Base-by-base conservation (phyloP, 805 yeast genomes). In the Kluyveromyces starmeri region DNA sequence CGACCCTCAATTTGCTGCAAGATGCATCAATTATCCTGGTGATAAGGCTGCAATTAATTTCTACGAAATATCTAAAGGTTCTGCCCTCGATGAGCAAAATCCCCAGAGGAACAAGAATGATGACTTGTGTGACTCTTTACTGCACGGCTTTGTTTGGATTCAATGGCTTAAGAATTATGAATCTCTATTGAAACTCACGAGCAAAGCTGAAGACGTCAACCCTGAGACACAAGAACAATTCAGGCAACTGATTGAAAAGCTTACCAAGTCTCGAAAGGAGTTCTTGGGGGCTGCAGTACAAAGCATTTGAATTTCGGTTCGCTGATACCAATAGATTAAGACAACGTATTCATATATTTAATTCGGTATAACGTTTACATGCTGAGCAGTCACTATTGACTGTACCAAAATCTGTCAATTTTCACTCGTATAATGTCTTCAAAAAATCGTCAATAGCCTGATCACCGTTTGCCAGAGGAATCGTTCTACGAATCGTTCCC, bases 121-220 rank as follows among this genome's bases (percentile, higher is more conserved):
- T 49, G 88, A 79, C 50, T 56, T 78, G 36, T 70, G 76, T 7
- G 88, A 79, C 50, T 65, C 79, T 1, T 56, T 78, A n/a, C 55
- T 78, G 11, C 83, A 79, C 50, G 81, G 73, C 1, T 39, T 76
- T 2, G 64, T 71, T 1, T 70, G 72, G 64, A 34, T 61, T 10
- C 47, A 57, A 9, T 75, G 78, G 71, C 22, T 51, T 1, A 33
- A 27, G 13, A 36, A 41, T 14, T 53, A 45, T 23, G 40, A 43
- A 11, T 7, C 25, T 4, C 17, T 30, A 10, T 5, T 4, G 13
- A 22, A 21, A n/a, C 15, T 30, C 17, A 13, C 16, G 12, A 15
- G 20, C 13, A 58, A 62, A 35, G 30, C 38, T 32, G 36, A 27
- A 9, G 38, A 22, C 38, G 32, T 12, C 15, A 18, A 12, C 5